Base-by-base conservation (phyloP, 768 basidiomycete genomes). In the Lactifluus rugatus region DNA sequence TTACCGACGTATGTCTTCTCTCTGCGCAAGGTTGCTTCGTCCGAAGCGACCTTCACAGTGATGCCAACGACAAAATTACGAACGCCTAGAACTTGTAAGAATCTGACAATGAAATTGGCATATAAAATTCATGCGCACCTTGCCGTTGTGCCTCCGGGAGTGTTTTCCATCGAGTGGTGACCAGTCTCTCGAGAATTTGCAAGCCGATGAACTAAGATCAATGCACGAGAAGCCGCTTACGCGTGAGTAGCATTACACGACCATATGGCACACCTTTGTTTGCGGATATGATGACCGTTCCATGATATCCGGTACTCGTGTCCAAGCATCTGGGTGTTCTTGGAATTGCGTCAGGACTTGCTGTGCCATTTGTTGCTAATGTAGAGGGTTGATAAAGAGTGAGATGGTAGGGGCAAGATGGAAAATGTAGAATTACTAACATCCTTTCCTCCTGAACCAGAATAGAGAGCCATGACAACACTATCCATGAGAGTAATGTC, bases 1-100 rank as follows among this genome's bases (percentile, higher is more conserved):
- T 99, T 99, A 72, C 96, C 94, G 67, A 98, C 70, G 67, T 88
- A 94, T 1, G 88, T 87, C 81, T 90, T 97, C 76, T 98, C 93
- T 71, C 88, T 87, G 62, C 90, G 83, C 77, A 95, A 80, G 21
- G 83, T 78, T 19, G 79, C 74, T 70, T 98, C 95, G 71, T 98
- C 95, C 3, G 91, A 91, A 52, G 94, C 88, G 21, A 89, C 84
- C 69, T 94, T 93, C 64, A 98, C 91, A 10, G 89, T 95, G 45
- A 93, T 80, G 21, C 87, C 88, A 51, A 97, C 91, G 65, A 99
- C 83, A 65, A 98, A 99, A 72, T 98, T 98, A 57, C 94, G 84
- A 62, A 99, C 98, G 52, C 95, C 95, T 85, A 46, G 53, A 48
- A n/a, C 37, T 49, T 52, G 31, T 47, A 62, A 19, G 68, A 59